Evolutionary conservation across 768 basidiomycete species (phyloP).

Genomic region (Mycena indigotica): DNA sequence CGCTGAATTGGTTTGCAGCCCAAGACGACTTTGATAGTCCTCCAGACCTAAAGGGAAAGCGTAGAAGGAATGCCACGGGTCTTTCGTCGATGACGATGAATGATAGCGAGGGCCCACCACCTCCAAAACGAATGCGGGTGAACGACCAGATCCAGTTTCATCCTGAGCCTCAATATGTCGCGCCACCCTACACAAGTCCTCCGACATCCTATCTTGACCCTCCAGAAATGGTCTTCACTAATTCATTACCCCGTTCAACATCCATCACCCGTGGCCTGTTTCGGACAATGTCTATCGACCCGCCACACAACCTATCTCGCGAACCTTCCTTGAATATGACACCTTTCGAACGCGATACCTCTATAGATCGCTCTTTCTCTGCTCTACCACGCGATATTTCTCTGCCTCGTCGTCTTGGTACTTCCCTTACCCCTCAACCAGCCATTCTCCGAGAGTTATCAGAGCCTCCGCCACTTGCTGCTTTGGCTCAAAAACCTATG

Average conservation of each 20-base stretch:
- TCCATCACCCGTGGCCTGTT: constrained; percentile 33
- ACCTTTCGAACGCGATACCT: constrained; percentile 45
- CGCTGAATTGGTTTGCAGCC: constrained; percentile 56
- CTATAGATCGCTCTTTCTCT: constrained; percentile 37
- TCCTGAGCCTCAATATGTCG: constrained; percentile 19
- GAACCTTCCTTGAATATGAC: constrained; percentile 49
- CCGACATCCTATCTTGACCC: constrained; percentile 54
- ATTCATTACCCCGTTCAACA: constrained; percentile 18
- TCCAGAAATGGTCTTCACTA: constrained; percentile 45
- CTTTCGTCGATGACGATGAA: constrained; percentile 32
- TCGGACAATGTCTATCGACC: constrained; percentile 78
- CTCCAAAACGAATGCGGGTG: constrained; percentile 57
- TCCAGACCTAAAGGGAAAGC: constrained; percentile 55
- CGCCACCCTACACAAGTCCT: constrained; percentile 22
- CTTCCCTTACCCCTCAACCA: constrained; percentile 73
- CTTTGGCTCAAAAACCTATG: constrained; percentile 64
- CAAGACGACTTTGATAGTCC: constrained; percentile 51
- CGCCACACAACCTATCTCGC: constrained; percentile 45
- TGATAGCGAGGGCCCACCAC: constrained; percentile 34
- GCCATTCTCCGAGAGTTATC: constrained; percentile 53
- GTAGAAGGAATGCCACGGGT: constrained; percentile 45
- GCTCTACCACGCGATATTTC: constrained; percentile 43
- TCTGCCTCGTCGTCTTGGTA: constrained; percentile 62
- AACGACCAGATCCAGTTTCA: constrained; percentile 37
- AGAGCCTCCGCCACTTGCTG: constrained; percentile 68